Evolutionary conservation across 2,329 filamentous ascomycete genomes (phyloP).

Genomic region (Cryphonectria parasitica): DNA sequence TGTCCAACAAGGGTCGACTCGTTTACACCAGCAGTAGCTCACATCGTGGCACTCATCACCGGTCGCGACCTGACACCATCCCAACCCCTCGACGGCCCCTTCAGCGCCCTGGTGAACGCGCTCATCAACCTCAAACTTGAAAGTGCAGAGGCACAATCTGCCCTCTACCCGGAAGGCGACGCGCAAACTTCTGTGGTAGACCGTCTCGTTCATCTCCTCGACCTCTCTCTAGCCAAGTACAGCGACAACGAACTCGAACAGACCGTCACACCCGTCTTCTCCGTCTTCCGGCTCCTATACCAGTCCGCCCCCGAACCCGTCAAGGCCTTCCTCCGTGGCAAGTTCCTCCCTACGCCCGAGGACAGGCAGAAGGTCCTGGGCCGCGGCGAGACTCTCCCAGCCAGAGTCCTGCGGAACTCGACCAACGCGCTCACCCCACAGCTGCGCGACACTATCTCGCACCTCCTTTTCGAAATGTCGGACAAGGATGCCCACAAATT

Average conservation of each 20-base stretch:
- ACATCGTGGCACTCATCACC: constrained; percentile 72
- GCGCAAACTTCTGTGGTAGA: constrained; percentile 60
- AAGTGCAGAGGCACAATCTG: constrained; percentile 53
- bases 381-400: constrained; percentile 71
- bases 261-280: constrained; percentile 72
- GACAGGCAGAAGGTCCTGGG: constrained; percentile 82
- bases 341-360: constrained; percentile 74
- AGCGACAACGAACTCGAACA: constrained; percentile 72
- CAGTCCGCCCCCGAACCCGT: constrained; percentile 67
- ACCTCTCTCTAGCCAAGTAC: constrained; percentile 67
- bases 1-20: constrained; percentile 62
- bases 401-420: constrained; percentile 76
- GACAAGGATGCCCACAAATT: constrained; percentile 78
- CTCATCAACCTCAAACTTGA: constrained; percentile 78
- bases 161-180: constrained; percentile 68
- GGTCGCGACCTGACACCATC: constrained; percentile 58
- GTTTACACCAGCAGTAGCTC: constrained; percentile 71
- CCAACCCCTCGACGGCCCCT: constrained; percentile 73
- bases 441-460: constrained; percentile 73
- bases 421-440: constrained; percentile 73
- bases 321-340: constrained; percentile 64
- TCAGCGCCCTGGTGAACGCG: constrained; percentile 76
- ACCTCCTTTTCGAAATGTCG: constrained; percentile 85
- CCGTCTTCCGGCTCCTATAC: constrained; percentile 72
- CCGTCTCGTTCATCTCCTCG: constrained; percentile 72